Evolutionary conservation across 352 stramenopile species (phyloP), one percentile per base, ranked within the genome.

Genomic region (Peronospora tabacina): DNA sequence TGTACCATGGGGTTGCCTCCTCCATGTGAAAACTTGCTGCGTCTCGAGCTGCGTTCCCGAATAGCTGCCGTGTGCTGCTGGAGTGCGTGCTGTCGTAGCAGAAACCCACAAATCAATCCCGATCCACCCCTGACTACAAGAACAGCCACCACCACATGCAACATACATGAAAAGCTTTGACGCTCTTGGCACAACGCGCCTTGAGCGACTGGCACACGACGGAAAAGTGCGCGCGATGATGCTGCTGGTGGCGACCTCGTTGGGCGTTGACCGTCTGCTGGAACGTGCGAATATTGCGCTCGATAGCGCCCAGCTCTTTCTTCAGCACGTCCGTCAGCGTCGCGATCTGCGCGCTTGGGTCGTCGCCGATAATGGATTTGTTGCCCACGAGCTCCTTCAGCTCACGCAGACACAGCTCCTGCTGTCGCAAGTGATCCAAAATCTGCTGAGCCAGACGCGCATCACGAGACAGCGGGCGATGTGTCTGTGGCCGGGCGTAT

Each of bases 201-300:
- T 92, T 90, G 40, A 92, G 69, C 43, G 77, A 90, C 52, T 79
- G 70, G 40, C 75, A 87, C 44, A 92, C 63, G 51, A 92, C 73
- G 7, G 67, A 56, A 52, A 92, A 92, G 52, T 92, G 82, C n/a
- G 74, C 75, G 36, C 84, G 76, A 40, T 92, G 73, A 49, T 92
- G 75, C 49, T 82, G 69, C 55, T 82, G 63, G 43, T 75, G 67
- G 9, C 62, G 68, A 0, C 72, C 70, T 10, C 67, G 68, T 37
- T 87, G 74, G 42, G 61, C 52, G 16, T 66, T 57, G 32, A 90
- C 52, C 1, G 60, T 63, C 47, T 85, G 65, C 58, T 89, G 72
- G 32, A 92, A 86, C 44, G 66, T 55, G 6, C 74, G 64, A 33
- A 87, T 92, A 41, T 71, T 82, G 41, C 76, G 71, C 26, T 88